Evolutionary conservation across 495 filamentous ascomycete species (phyloP).

Genomic region (Xylaria nigripes): DNA sequence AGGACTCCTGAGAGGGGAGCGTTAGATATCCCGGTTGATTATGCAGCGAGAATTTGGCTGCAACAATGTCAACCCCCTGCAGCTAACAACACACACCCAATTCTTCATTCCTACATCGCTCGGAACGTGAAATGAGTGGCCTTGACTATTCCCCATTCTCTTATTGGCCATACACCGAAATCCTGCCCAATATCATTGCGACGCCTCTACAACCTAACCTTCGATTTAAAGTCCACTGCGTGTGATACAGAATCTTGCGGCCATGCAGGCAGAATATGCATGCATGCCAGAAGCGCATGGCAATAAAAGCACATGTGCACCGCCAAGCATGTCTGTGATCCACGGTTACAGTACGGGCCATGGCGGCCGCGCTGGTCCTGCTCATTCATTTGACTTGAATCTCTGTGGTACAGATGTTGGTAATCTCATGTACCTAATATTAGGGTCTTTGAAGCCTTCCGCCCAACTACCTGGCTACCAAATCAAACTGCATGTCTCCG

Average conservation of each 20-base stretch:
- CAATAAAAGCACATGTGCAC: background rate
- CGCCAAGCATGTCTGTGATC: background rate
- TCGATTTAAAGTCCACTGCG: background rate
- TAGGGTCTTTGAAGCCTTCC: conserved; percentile 1
- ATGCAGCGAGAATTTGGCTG: background rate
- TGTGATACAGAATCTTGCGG: background rate
- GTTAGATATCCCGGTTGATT: background rate
- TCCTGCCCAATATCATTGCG: background rate
- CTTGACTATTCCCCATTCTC: background rate
- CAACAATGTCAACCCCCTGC: conserved; percentile 1
- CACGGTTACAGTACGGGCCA: background rate
- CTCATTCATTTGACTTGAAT: background rate
- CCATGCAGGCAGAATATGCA: background rate
- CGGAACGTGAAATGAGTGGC: background rate
- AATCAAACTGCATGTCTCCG: background rate
- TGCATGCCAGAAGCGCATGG: background rate
- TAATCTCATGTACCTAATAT: background rate
- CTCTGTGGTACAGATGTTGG: background rate
- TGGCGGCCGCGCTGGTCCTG: background rate
- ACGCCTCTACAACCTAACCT: background rate
- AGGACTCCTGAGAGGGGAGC: background rate
- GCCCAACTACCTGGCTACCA: background rate
- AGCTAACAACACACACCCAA: conserved; percentile 3
- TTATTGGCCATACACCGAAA: background rate
- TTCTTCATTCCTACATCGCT: background rate